These are phyloP conservation scores for Pyrenophora tritici-repentis DNA, from an alignment of 2,329 filamentous ascomycete genomes.

Conservation along the genomic window DNA sequence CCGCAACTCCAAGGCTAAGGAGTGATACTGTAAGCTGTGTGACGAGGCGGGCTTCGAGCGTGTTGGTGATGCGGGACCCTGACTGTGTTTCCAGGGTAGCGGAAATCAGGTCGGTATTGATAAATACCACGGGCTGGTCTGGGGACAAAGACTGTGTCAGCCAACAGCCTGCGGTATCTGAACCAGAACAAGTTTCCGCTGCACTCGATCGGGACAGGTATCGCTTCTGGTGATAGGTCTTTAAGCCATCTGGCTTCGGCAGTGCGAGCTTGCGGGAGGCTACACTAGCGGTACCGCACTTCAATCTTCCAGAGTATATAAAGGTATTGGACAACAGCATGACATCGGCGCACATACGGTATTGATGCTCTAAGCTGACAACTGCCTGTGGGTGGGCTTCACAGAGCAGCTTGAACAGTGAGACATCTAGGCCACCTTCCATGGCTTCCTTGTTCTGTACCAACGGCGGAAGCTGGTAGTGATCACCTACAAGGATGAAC, in stretches of 20 bases:
- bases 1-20: constrained; percentile 73
- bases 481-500: constrained; percentile 94
- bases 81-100: constrained; percentile 68
- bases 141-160: constrained; percentile 73
- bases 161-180: constrained; percentile 67
- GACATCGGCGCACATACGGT: constrained; percentile 97
- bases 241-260: constrained; percentile 53
- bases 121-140: constrained; percentile 75
- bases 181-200: constrained; percentile 56
- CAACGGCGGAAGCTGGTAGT: constrained; percentile 92
- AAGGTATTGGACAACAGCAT: constrained; percentile 92
- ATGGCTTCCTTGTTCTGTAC: constrained; percentile 90
- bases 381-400: constrained; percentile 87
- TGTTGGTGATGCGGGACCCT: constrained; percentile 87
- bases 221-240: constrained; percentile 38
- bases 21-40: constrained; percentile 81
- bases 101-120: constrained; percentile 82
- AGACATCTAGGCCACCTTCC: constrained; percentile 85
- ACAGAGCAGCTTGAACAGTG: constrained; percentile 90
- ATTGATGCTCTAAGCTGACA: constrained; percentile 91
- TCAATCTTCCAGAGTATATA: constrained; percentile 88
- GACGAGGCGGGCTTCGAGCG: constrained; percentile 77
- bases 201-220: constrained; percentile 15
- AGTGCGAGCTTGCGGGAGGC: constrained; percentile 71
- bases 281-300: constrained; percentile 81